A percentile compares a stretch with the other conserved stretches of the same genome.
These are phyloP conservation scores for Nepenthes gracilis DNA, from an alignment of 148 eudicot genomes.

Conservation along the genomic window DNA sequence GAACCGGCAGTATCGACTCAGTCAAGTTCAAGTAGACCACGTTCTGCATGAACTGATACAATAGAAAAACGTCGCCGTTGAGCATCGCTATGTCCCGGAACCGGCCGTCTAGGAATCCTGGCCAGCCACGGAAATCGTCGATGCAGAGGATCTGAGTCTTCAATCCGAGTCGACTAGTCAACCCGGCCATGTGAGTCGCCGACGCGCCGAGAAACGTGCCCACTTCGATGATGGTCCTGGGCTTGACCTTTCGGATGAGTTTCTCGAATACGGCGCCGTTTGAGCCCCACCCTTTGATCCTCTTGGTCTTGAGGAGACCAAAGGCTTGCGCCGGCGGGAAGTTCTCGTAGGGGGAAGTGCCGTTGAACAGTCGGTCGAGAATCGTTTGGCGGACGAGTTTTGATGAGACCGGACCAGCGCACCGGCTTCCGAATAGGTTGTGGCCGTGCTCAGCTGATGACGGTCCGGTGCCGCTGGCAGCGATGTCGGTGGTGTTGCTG, in stretches of 20 bases:
- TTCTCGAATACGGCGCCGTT: conserved; percentile 50
- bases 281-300: conserved; percentile 71
- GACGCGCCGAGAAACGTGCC: conserved; percentile 82
- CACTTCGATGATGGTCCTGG: conserved; percentile 47
- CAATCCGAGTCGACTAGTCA: conserved; percentile 35
- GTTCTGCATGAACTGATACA: conserved; percentile 64
- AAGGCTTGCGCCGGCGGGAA: conserved; percentile 49
- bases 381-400: conserved; percentile 26
- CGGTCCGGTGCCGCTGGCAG: conserved; percentile 2
- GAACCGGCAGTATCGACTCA: conserved; percentile 30
- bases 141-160: conserved; percentile 56
- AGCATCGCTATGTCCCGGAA: conserved; percentile 21
- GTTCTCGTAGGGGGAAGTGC: conserved; percentile 39
- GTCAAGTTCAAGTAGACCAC: conserved; percentile 25
- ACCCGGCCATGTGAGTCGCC: conserved; percentile 53
- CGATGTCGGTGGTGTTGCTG: conserved; percentile 3
- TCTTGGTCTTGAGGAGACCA: conserved; percentile 14
- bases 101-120: conserved; percentile 23
- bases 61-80: conserved; percentile 44
- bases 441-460: conserved; percentile 11
- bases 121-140: conserved; percentile 82
- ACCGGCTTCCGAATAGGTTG: conserved; percentile 24
- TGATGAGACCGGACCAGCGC: conserved; percentile 22
- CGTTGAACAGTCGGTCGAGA: conserved; percentile 35
- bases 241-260: conserved; percentile 33